Conservation (phyloP, 345 rosid genomes). For the Lagerstroemia speciosa region DNA sequence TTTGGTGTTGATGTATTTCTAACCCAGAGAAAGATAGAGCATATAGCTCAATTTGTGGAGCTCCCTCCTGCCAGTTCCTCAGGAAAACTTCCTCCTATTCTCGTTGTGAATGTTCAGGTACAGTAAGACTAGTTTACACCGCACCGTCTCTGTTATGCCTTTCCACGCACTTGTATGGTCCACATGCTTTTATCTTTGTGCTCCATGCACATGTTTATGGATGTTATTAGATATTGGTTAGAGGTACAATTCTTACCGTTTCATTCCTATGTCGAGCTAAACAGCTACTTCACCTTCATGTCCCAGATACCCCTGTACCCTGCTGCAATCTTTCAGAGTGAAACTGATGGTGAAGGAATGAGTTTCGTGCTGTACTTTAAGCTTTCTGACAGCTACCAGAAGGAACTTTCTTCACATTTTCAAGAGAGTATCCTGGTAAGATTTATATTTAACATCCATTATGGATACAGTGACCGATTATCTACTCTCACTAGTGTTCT, state of each 20-base stretch:
- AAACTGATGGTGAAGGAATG: slow-evolving; percentile 55
- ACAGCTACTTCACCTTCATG: background rate
- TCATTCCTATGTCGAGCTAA: background rate
- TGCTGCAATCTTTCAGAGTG: slow-evolving; percentile 40
- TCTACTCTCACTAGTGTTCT: background rate
- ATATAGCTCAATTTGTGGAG: slow-evolving; percentile 69
- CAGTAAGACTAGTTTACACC: background rate
- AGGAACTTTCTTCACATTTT: slow-evolving; percentile 35
- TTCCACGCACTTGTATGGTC: background rate
- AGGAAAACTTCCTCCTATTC: slow-evolving; percentile 64
- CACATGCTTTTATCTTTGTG: background rate
- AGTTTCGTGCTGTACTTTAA: slow-evolving; percentile 48
- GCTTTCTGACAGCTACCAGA: slow-evolving; percentile 38
- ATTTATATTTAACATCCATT: background rate
- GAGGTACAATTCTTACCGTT: background rate
- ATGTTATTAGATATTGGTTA: too few species aligned
- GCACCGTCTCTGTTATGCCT: too few species aligned
- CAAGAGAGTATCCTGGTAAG: slow-evolving; percentile 45
- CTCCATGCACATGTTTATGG: background rate
- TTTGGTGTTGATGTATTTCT: slow-evolving; percentile 85
- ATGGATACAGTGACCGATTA: background rate
- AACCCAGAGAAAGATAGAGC: slow-evolving; percentile 59
- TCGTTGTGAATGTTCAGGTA: slow-evolving; percentile 94
- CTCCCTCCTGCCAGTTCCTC: slow-evolving; percentile 49
- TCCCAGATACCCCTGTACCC: slow-evolving; percentile 85